Conservation (phyloP, 805 yeast species). For the Starmera quercuum region DNA sequence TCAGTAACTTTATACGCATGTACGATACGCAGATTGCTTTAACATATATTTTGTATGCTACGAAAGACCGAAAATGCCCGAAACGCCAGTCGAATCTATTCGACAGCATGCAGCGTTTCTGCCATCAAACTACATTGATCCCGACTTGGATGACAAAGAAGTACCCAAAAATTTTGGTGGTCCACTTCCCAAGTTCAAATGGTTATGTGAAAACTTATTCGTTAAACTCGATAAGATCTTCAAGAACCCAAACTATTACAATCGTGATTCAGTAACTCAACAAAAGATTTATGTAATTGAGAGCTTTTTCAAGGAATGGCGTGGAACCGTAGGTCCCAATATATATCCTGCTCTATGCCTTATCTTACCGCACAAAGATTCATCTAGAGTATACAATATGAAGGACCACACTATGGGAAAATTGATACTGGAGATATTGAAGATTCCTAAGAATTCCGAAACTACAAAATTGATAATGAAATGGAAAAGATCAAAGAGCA, state of each 20-base stretch:
- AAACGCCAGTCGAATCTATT: too few species aligned
- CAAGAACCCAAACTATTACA: slow-evolving; percentile 7
- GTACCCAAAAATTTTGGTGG: slow-evolving; percentile 15
- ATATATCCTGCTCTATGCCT: slow-evolving; percentile 62
- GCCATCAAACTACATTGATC: not conserved
- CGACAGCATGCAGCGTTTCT: too few species aligned
- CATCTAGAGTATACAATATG: slow-evolving; percentile 47
- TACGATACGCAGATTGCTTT: too few species aligned
- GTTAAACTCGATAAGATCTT: slow-evolving; percentile 19
- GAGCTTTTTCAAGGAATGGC: slow-evolving; percentile 42
- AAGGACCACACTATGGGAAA: slow-evolving; percentile 56
- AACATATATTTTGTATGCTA: too few species aligned
- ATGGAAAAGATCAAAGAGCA: slow-evolving; percentile 36
- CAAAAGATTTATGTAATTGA: slow-evolving; percentile 22
- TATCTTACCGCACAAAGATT: slow-evolving; percentile 56
- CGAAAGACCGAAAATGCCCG: too few species aligned
- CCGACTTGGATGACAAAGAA: not conserved
- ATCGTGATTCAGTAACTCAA: slow-evolving; percentile 5
- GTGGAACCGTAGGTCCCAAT: slow-evolving; percentile 48
- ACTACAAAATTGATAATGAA: slow-evolving; percentile 44
- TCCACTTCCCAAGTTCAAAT: slow-evolving; percentile 29
- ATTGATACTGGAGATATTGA: slow-evolving; percentile 41
- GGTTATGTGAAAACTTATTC: slow-evolving; percentile 27
- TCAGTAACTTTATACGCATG: too few species aligned
- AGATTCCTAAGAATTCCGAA: slow-evolving; percentile 50